Percentiles rank a stretch among this genome's conserved stretches.
Conservation (phyloP, 2,329 filamentous ascomycete species). For the Alternaria consortialis region DNA sequence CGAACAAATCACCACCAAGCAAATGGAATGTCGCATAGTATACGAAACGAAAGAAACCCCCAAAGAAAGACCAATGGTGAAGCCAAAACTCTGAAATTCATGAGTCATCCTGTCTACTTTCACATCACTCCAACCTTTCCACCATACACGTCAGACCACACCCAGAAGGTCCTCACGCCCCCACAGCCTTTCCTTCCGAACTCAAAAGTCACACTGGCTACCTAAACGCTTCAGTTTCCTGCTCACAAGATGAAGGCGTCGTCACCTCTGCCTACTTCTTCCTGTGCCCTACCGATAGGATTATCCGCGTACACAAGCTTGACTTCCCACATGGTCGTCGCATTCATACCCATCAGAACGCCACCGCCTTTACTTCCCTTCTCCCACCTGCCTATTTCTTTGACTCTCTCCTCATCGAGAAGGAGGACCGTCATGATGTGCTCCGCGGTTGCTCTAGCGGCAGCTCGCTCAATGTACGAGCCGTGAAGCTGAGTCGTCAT, state of each 20-base stretch:
- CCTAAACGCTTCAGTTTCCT: not conserved
- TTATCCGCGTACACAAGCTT: conserved; percentile 31
- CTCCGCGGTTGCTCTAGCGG: conserved; percentile 21
- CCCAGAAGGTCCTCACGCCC: not conserved
- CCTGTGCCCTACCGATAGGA: conserved; percentile 22
- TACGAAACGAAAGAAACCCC: not conserved
- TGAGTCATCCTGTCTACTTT: not conserved
- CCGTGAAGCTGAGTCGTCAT: conserved; percentile 13
- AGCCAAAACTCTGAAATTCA: conserved; percentile 6
- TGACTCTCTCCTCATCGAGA: conserved; percentile 7
- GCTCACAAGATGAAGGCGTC: conserved; percentile 3
- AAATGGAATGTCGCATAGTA: conserved; percentile 1
- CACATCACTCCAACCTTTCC: not conserved
- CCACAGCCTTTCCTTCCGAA: not conserved
- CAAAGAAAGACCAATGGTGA: not conserved
- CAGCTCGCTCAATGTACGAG: conserved; percentile 8
- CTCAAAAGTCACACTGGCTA: not conserved
- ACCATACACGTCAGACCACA: not conserved
- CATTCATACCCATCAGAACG: conserved; percentile 28
- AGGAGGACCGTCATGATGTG: conserved; percentile 24
- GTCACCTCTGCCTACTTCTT: conserved; percentile 10
- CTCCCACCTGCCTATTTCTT: conserved; percentile 21
- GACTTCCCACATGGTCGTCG: conserved; percentile 28
- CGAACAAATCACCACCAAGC: conserved; percentile 1
- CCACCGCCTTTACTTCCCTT: conserved; percentile 15